Conservation (phyloP, 192 early-diverging fungal species). For the Hyaloraphidium curvatum region DNA sequence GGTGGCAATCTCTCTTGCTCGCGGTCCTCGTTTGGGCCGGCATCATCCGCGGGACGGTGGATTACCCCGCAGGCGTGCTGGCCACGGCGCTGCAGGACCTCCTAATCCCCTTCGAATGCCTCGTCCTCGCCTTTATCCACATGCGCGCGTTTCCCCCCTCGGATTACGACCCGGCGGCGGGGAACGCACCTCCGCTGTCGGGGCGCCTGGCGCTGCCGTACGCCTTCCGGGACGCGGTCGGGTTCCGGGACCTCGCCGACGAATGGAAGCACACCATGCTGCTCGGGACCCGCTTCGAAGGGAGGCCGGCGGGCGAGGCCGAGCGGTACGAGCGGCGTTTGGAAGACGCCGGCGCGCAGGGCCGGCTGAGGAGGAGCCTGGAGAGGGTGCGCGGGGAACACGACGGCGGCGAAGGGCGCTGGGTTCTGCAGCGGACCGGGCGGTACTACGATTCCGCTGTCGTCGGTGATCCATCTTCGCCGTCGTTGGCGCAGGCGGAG, state of each 20-base stretch:
- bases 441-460: too few species aligned
- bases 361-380: too few species aligned
- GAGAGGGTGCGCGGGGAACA: too few species aligned
- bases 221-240: slow-evolving; percentile 63
- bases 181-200: background rate
- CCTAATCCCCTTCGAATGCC: slow-evolving; percentile 82
- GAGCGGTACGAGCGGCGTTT: too few species aligned
- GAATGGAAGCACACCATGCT: slow-evolving; percentile 67
- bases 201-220: slow-evolving; percentile 55
- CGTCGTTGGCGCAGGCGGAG: too few species aligned
- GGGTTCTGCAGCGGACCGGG: too few species aligned
- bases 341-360: too few species aligned
- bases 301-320: too few species aligned
- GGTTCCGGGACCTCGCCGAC: slow-evolving; percentile 61
- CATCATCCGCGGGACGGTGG: slow-evolving; percentile 33
- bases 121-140: slow-evolving; percentile 57
- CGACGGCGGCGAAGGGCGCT: too few species aligned
- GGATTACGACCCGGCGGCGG: slow-evolving; percentile 49
- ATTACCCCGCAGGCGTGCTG: slow-evolving; percentile 42
- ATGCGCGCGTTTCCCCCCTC: slow-evolving; percentile 61
- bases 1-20: slow-evolving; percentile 76
- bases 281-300: too few species aligned
- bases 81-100: slow-evolving; percentile 74
- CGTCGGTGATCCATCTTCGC: too few species aligned
- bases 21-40: slow-evolving; percentile 60